phyloP scores from a whole-genome alignment of 139 green algal genomes.

The Bryopsis sp. region DNA sequence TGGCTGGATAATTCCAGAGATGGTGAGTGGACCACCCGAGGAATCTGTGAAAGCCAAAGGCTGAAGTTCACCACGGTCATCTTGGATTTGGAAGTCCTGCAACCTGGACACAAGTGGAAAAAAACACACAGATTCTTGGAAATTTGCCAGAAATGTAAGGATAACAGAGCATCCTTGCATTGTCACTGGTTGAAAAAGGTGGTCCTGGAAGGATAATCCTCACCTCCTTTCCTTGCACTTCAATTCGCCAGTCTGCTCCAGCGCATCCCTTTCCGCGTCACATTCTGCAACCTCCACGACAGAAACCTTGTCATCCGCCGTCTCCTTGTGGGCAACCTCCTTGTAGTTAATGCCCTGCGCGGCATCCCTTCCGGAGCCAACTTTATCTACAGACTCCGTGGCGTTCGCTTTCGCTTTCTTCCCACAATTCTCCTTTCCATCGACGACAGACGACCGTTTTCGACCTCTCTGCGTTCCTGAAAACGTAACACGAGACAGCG shows the following conservation, averaged over 20 bases:
- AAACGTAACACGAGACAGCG: too few species aligned
- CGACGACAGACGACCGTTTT: too few species aligned
- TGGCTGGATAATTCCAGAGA: slow-evolving; percentile 12
- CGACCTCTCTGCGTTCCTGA: too few species aligned
- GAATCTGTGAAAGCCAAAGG: not conserved
- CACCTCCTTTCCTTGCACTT: not conserved
- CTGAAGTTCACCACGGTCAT: slow-evolving; percentile 1
- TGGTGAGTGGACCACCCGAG: not conserved
- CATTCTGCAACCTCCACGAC: not conserved
- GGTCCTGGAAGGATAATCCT: not conserved
- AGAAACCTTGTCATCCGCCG: not conserved
- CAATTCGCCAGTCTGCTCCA: not conserved
- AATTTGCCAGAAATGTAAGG: not conserved
- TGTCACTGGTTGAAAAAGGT: not conserved
- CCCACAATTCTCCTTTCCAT: not conserved
- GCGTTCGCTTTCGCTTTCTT: not conserved
- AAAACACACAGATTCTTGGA: not conserved
- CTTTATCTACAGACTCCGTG: not conserved
- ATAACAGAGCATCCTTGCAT: not conserved
- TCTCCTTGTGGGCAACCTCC: not conserved
- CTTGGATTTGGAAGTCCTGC: not conserved
- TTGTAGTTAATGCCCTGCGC: slow-evolving; percentile 17
- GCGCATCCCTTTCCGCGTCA: not conserved
- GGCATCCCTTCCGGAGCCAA: not conserved
- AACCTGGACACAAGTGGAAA: not conserved